A percentile compares a stretch with the other conserved stretches of the same genome.
Conservation (phyloP, 169 alveolate genomes). For the Plasmodium inui region DNA sequence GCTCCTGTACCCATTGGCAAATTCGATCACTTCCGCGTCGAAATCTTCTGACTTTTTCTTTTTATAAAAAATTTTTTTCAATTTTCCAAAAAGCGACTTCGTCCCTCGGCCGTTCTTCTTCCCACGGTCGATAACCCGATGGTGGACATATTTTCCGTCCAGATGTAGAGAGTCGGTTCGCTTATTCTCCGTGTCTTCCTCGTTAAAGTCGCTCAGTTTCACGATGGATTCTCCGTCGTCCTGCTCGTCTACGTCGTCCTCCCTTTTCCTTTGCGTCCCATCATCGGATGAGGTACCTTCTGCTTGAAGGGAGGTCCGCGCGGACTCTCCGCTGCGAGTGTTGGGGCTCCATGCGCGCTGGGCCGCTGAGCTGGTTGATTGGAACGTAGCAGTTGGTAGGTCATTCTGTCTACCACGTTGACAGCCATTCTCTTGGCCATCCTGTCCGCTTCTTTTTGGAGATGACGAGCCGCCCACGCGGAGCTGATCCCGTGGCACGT, state of each 20-base stretch:
- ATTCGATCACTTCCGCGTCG: background rate
- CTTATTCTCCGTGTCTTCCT: background rate
- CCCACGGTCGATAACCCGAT: background rate
- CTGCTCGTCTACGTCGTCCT: background rate
- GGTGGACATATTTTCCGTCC: background rate
- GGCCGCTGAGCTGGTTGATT: background rate
- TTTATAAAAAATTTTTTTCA: constrained; percentile 51
- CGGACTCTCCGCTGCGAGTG: background rate
- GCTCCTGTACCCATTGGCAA: background rate
- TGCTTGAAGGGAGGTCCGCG: background rate
- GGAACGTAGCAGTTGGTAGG: background rate
- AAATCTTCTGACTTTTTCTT: constrained; percentile 24
- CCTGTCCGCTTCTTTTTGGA: background rate
- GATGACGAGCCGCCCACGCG: background rate
- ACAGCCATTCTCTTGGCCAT: background rate
- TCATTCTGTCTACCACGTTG: background rate
- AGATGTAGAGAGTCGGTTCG: background rate
- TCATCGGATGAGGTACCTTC: background rate
- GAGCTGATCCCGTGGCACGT: background rate
- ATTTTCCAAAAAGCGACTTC: constrained; percentile 34
- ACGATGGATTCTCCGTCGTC: constrained; percentile 15
- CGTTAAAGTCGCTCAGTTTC: constrained; percentile 31
- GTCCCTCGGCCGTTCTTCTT: background rate
- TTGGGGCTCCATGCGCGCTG: background rate
- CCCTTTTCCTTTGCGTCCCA: background rate